Conservation (phyloP, 306 rosid species). For the Sindora glabra region DNA sequence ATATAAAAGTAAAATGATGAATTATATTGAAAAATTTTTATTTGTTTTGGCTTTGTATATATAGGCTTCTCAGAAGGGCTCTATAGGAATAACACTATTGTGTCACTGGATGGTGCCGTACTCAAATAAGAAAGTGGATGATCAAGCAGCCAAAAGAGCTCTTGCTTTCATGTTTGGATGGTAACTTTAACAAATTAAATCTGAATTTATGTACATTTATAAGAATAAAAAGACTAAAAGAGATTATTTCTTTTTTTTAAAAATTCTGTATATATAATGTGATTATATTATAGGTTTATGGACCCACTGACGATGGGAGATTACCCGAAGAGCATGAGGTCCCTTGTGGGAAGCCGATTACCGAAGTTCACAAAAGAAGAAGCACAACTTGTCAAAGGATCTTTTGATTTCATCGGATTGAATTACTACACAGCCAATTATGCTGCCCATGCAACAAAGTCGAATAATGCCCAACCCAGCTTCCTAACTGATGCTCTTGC, state of each 20-base stretch:
- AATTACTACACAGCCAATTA: slow-evolving; percentile 48
- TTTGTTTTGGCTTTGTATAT: background rate
- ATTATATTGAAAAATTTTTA: no score
- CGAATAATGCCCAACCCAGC: slow-evolving; percentile 5
- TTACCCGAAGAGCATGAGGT: slow-evolving; percentile 48
- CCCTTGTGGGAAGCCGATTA: slow-evolving; percentile 28
- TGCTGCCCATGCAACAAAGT: slow-evolving; percentile 19
- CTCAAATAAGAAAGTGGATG: slow-evolving; percentile 20
- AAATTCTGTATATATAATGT: no score
- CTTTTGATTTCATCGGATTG: slow-evolving; percentile 56
- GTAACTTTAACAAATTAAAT: no score
- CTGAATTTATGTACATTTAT: no score
- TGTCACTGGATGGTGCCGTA: slow-evolving; percentile 38
- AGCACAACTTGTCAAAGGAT: slow-evolving; percentile 25
- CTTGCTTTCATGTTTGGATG: slow-evolving; percentile 56
- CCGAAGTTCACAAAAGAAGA: slow-evolving; percentile 39
- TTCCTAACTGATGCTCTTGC: slow-evolving; percentile 28
- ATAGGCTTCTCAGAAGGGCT: slow-evolving; percentile 43
- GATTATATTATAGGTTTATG: slow-evolving; percentile 35
- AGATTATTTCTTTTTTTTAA: no score
- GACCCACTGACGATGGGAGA: slow-evolving; percentile 50
- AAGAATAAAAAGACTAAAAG: no score
- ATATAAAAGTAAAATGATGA: no score
- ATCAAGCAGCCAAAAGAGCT: slow-evolving; percentile 27
- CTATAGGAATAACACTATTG: slow-evolving; percentile 43